These are phyloP conservation scores for Phytopythium oedochilum DNA, from an alignment of 352 stramenopile species.

Conservation along the genomic window DNA sequence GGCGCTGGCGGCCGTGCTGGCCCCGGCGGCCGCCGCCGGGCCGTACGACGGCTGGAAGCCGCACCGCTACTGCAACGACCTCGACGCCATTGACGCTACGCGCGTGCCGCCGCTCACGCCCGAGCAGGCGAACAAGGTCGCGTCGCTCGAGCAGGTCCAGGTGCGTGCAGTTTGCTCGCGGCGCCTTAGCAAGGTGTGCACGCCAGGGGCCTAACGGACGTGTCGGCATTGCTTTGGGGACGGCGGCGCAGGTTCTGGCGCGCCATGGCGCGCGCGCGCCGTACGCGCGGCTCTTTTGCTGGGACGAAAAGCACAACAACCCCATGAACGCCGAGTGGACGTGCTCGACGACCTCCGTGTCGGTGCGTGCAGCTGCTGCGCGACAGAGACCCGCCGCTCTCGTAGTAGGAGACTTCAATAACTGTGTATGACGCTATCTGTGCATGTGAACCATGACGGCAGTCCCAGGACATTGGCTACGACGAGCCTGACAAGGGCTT, in stretches of 20 bases:
- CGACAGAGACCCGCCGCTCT: no score
- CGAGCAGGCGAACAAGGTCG: constrained; percentile 49
- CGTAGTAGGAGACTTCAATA: no score
- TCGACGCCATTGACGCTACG: constrained; percentile 50
- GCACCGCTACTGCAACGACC: constrained; percentile 78
- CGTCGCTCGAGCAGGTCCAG: constrained; percentile 80
- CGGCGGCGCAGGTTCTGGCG: constrained; percentile 41
- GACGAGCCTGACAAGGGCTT: constrained; percentile 41
- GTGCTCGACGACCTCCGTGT: constrained; percentile 67
- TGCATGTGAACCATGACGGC: no score
- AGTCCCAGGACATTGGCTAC: constrained; percentile 74
- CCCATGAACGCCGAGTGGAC: constrained; percentile 73
- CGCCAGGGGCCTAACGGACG: background rate
- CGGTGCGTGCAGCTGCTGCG: no score
- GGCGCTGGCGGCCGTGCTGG: constrained; percentile 9
- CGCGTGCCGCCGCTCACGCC: constrained; percentile 55
- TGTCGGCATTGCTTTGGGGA: background rate
- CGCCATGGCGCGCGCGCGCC: constrained; percentile 71
- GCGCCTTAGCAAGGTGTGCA: background rate
- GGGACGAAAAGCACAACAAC: constrained; percentile 60
- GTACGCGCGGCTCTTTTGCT: constrained; percentile 76
- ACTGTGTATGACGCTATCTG: no score
- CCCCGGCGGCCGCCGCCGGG: constrained; percentile 13
- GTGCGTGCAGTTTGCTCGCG: constrained; percentile 13
- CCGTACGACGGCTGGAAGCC: constrained; percentile 75